These are phyloP conservation scores for Garcileccinum viscosum DNA, from an alignment of 1,284 basidiomycete species.

Conservation along the genomic window DNA sequence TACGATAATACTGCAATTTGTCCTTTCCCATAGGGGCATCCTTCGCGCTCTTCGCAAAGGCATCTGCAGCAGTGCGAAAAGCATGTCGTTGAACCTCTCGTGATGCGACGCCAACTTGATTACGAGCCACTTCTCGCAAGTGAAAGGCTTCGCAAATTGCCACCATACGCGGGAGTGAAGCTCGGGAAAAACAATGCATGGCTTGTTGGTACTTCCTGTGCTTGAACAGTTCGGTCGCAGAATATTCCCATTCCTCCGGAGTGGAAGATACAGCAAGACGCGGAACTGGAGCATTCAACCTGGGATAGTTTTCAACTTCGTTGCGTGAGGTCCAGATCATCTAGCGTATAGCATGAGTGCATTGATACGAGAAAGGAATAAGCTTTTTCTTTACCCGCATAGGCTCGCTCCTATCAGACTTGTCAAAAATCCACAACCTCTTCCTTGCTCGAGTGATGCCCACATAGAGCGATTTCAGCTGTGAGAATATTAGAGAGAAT, in stretches of 20 bases:
- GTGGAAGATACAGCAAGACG: slow-evolving; percentile 55
- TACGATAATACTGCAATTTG: slow-evolving; percentile 49
- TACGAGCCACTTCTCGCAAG: slow-evolving; percentile 48
- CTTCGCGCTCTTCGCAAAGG: slow-evolving; percentile 52
- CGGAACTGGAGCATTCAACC: slow-evolving; percentile 53
- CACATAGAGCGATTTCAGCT: slow-evolving; percentile 75
- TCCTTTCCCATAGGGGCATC: slow-evolving; percentile 35
- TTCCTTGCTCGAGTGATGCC: slow-evolving; percentile 73
- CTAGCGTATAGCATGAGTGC: slow-evolving; percentile 40
- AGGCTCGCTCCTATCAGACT: slow-evolving; percentile 59
- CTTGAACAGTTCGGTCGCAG: slow-evolving; percentile 58
- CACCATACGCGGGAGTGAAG: slow-evolving; percentile 49
- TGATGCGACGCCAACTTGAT: slow-evolving; percentile 31
- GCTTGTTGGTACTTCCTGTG: slow-evolving; percentile 64
- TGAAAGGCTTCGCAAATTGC: slow-evolving; percentile 54
- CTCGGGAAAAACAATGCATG: slow-evolving; percentile 65
- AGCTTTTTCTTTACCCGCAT: slow-evolving; percentile 55
- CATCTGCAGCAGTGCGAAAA: slow-evolving; percentile 53
- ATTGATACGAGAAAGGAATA: not conserved
- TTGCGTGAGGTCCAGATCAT: slow-evolving; percentile 52
- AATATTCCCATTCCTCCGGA: slow-evolving; percentile 60
- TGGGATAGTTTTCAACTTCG: slow-evolving; percentile 52
- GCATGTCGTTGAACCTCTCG: slow-evolving; percentile 40
- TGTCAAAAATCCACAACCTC: slow-evolving; percentile 72
- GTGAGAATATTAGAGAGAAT: slow-evolving; percentile 2